A percentile compares a stretch with the other conserved stretches of the same genome.
Evolutionary conservation across 2,329 filamentous ascomycete genomes (phyloP).

Genomic region (Xenoacremonium recifei): DNA sequence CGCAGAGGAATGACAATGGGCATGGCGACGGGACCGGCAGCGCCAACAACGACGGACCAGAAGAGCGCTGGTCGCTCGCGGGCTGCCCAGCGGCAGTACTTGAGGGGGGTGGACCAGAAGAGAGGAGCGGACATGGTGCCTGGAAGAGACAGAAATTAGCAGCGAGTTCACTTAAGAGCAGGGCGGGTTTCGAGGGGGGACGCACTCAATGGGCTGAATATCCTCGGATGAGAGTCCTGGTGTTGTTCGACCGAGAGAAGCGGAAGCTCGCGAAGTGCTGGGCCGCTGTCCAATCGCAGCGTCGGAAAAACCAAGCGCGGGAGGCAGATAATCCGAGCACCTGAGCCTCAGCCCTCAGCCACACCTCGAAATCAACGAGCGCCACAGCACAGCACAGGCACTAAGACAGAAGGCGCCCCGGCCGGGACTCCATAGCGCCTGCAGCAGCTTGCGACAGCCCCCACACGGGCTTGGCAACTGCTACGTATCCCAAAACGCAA

Average conservation of each 20-base stretch:
- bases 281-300: conserved; percentile 22
- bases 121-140: conserved; percentile 48
- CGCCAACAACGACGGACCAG: conserved; percentile 77
- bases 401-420: too few species aligned
- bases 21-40: conserved; percentile 68
- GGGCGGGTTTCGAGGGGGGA: not conserved
- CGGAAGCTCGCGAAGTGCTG: conserved; percentile 5
- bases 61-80: conserved; percentile 90
- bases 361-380: not conserved
- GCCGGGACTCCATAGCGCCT: not conserved
- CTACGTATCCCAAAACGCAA: conserved; percentile 38
- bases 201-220: conserved; percentile 36
- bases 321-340: conserved; percentile 22
- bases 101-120: conserved; percentile 83
- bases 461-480: conserved; percentile 25
- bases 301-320: conserved; percentile 30
- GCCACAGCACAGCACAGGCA: too few species aligned
- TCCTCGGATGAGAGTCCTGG: conserved; percentile 19
- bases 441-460: conserved; percentile 1
- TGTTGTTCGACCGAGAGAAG: conserved; percentile 20
- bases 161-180: not conserved
- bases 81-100: conserved; percentile 84
- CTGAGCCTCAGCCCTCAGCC: too few species aligned
- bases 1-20: conserved; percentile 73
- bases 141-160: conserved; percentile 1